Percentiles rank a stretch among this genome's conserved stretches.
Evolutionary conservation across 495 filamentous ascomycete species (phyloP).

Genomic region (Neurospora sp.): DNA sequence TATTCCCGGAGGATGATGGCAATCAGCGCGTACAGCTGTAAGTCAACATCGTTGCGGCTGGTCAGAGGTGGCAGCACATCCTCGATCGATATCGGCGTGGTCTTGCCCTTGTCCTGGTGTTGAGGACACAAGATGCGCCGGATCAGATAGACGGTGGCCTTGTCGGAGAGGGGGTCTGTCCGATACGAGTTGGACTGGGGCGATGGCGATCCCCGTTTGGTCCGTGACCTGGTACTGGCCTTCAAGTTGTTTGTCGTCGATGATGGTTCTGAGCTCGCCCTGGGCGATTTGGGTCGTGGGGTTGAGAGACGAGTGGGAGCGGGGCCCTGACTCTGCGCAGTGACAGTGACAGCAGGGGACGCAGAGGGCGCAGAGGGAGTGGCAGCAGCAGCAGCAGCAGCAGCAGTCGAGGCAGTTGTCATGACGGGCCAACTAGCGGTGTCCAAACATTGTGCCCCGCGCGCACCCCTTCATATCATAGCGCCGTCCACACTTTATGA

Average conservation of each 20-base stretch:
- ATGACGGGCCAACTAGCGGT: not conserved
- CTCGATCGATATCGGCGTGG: conserved; percentile 43
- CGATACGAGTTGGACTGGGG: conserved; percentile 14
- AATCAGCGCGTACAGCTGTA: conserved; percentile 85
- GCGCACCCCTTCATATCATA: not conserved
- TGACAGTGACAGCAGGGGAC: conserved; percentile 8
- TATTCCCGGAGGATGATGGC: conserved; percentile 81
- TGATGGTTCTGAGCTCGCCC: not conserved
- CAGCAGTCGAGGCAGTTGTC: conserved; percentile 1
- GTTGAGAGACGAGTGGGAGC: conserved; percentile 17
- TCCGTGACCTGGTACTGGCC: not conserved
- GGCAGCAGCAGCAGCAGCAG: not conserved
- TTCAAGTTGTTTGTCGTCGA: not conserved
- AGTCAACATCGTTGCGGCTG: conserved; percentile 82
- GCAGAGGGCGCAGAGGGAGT: not conserved
- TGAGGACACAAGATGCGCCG: conserved; percentile 41
- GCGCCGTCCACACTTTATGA: not conserved
- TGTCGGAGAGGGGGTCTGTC: conserved; percentile 39
- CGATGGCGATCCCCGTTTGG: conserved; percentile 17
- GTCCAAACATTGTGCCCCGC: conserved; percentile 1
- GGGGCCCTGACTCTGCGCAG: conserved; percentile 8
- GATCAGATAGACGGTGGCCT: conserved; percentile 40
- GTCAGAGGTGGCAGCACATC: conserved; percentile 85
- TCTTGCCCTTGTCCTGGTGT: conserved; percentile 35
- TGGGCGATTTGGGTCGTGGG: conserved; percentile 17